Conservation (phyloP, 1,139 yeast species). For the Candida freyschussii region DNA sequence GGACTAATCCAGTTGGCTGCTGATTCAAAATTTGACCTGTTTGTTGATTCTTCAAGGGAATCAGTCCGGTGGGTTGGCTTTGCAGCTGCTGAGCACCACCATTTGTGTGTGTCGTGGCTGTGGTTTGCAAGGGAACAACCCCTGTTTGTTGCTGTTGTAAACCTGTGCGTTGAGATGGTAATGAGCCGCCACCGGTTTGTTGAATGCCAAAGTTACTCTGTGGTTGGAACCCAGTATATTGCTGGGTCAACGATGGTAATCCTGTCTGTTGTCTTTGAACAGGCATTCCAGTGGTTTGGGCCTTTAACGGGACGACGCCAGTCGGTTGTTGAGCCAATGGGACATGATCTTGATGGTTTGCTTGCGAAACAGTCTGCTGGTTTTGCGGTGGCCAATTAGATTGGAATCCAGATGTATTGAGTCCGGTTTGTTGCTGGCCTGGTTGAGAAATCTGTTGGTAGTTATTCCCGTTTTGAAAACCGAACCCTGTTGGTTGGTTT, state of each 20-base stretch:
- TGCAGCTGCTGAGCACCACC: too few species aligned
- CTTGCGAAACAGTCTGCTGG: too few species aligned
- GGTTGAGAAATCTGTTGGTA: not conserved
- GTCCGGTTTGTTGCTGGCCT: constrained; percentile 9
- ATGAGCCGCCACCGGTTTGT: constrained; percentile 27
- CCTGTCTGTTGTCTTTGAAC: constrained; percentile 26
- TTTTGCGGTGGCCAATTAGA: too few species aligned
- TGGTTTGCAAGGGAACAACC: constrained; percentile 20
- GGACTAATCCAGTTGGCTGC: constrained; percentile 9
- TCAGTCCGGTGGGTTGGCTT: constrained; percentile 12
- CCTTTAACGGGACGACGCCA: constrained; percentile 31
- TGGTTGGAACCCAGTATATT: constrained; percentile 31
- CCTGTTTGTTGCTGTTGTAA: constrained; percentile 41
- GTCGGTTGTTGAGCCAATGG: constrained; percentile 26
- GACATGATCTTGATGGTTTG: too few species aligned
- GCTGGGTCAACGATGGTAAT: constrained; percentile 29
- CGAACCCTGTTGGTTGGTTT: constrained; percentile 33
- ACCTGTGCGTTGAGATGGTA: too few species aligned
- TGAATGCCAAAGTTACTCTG: too few species aligned
- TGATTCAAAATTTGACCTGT: constrained; percentile 1
- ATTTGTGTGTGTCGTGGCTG: too few species aligned
- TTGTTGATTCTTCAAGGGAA: constrained; percentile 1
- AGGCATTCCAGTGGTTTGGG: constrained; percentile 34
- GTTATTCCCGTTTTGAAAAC: constrained; percentile 16
- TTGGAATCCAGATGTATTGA: constrained; percentile 6